Percentiles rank a stretch among this genome's conserved stretches.
Conservation (phyloP, 2,329 filamentous ascomycete species). For the Fusarium dlaminii region DNA sequence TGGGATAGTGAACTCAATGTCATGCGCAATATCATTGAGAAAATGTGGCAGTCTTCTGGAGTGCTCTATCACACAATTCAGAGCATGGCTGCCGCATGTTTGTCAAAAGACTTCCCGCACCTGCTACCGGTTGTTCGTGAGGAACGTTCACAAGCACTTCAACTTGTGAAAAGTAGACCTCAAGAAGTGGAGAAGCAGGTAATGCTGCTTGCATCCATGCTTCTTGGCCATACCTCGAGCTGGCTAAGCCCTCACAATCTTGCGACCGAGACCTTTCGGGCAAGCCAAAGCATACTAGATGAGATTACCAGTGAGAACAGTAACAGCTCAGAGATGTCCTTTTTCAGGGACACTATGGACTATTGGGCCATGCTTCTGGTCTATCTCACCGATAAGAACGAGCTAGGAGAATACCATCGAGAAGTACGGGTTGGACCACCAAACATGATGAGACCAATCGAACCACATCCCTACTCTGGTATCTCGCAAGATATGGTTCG, state of each 20-base stretch:
- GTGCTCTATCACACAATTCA: conserved; percentile 1
- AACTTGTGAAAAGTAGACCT: neutral
- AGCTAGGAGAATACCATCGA: neutral
- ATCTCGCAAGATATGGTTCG: neutral
- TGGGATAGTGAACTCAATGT: conserved; percentile 2
- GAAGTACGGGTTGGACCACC: neutral
- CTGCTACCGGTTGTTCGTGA: neutral
- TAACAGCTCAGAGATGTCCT: neutral
- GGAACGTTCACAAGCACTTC: neutral
- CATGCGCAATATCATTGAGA: neutral
- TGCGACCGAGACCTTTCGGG: neutral
- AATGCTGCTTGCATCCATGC: neutral
- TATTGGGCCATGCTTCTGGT: conserved; percentile 7
- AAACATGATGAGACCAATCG: neutral
- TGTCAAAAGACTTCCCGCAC: neutral
- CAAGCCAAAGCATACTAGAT: neutral
- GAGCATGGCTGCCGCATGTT: conserved; percentile 8
- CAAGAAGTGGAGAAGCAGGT: neutral
- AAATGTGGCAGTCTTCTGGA: neutral
- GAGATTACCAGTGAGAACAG: neutral
- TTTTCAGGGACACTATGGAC: neutral
- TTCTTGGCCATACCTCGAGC: neutral
- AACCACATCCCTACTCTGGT: conserved; percentile 1
- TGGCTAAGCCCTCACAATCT: conserved; percentile 5
- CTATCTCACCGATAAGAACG: neutral